Base-by-base conservation (phyloP, 495 filamentous ascomycete species). In the Pseudomonodictys pantanalensis region DNA sequence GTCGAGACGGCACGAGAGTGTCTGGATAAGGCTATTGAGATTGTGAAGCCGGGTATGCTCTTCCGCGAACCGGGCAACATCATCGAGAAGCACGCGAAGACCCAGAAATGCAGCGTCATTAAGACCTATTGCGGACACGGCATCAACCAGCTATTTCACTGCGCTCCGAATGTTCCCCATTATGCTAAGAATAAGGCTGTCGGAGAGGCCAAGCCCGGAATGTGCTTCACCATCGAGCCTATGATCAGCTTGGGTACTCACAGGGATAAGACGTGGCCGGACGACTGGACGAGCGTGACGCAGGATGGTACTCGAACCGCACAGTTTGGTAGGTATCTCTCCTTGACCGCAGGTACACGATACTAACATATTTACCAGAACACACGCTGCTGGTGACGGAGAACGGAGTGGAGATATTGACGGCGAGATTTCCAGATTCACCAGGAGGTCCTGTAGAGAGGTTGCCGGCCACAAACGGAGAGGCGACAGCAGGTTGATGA, bases 311-410 rank as follows among this genome's bases (percentile, higher is more conserved):
- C 55, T 38, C 43, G 66, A 35, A 72, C 71, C 33, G 74, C 74
- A 43, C 74, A 76, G 52, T 76, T 76, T 51, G 75, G 75, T 77
- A 61, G 46, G 70, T 66, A 39, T 25, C 39, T 42, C 9, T 33
- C 22, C 24, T 41, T 9, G 10, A 28, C 5, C 18, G 8, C 12
- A 17, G 10, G 15, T 50, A 5, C 20, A 11, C 41, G 1, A 20
- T 58, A 43, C 63, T 68, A 59, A 68, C 29, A 47, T n/a, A 32
- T 49, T 35, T n/a, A n/a, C 20, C 56, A 87, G 91, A 99, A 69
- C 93, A 99, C 71, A 99, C 93, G 0, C 80, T 96, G 32, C 74
- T 99, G 2, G 92, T 97, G 1, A 99, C 93, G 0, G 92, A 93
- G 68, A 86, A 89, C 51, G 93, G 93, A 1, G 91, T 96, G 12